Conservation (phyloP, 2,329 filamentous ascomycete species). For the Penicillium sp. region DNA sequence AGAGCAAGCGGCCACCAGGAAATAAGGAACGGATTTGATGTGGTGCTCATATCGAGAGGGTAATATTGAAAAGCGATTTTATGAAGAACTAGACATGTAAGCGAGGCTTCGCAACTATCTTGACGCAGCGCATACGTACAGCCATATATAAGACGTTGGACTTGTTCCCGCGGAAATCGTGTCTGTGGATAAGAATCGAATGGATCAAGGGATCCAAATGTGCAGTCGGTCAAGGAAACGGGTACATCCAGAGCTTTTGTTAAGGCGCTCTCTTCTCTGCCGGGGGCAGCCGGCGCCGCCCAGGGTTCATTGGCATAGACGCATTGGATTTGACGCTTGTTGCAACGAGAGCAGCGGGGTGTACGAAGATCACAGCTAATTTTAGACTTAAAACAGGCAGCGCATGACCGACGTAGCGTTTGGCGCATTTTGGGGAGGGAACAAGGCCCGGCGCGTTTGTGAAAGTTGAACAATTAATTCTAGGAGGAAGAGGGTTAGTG, state of each 20-base stretch:
- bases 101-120: constrained; percentile 4
- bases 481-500: background rate
- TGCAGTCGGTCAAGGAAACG: constrained; percentile 26
- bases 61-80: constrained; percentile 64
- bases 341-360: constrained; percentile 57
- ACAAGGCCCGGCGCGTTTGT: background rate
- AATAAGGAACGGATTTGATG: constrained; percentile 59
- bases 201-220: constrained; percentile 50
- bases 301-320: constrained; percentile 58
- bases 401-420: constrained; percentile 60
- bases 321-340: constrained; percentile 51
- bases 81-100: constrained; percentile 49
- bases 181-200: constrained; percentile 60
- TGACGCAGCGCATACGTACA: constrained; percentile 50
- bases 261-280: constrained; percentile 6
- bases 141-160: constrained; percentile 58
- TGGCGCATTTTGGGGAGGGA: constrained; percentile 47
- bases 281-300: constrained; percentile 27
- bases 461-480: constrained; percentile 2
- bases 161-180: constrained; percentile 51
- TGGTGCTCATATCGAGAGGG: constrained; percentile 54
- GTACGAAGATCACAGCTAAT: constrained; percentile 57
- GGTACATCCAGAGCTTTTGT: constrained; percentile 1
- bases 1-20: constrained; percentile 63
- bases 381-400: constrained; percentile 58